Base-by-base conservation (phyloP, 2,329 filamentous ascomycete genomes). In the Dothiorella sarmentorum region DNA sequence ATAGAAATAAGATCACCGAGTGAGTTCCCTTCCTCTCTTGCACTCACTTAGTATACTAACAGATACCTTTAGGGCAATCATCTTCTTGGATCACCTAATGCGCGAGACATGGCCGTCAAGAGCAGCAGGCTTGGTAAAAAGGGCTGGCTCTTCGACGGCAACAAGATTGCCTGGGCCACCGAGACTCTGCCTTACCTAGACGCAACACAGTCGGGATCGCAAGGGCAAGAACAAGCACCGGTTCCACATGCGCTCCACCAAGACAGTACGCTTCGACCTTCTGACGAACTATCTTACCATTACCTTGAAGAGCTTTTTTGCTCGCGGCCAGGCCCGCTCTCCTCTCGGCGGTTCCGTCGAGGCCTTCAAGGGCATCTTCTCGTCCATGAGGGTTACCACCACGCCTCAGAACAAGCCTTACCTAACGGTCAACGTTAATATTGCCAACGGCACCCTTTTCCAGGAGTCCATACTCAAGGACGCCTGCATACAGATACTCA, bases 371-470 rank as follows among this genome's bases (percentile, higher is more conserved):
- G 94, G 94, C 27, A 87, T 91, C 4, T 97, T 96, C 66, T 85
- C 91, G 9, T 91, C 92, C 0, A 86, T 97, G 53, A 85, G 91
- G 40, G 82, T 93, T 20, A 88, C 87, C 45, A 81, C 90, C 67
- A 61, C 76, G 71, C 66, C 72, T 65, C 61, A 66, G 62, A 59
- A 69, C 63, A 80, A 83, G 29, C 81, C 83, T 26, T 84, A 83
- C 7, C 79, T 97, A 4, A 85, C 89, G 0, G 77, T 99, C 69
- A 97, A 97, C 65, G 85, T 96, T 10, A 93, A 99, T 67, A 88
- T 96, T 27, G 88, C 92, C 59, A 96, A 97, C 69, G 89, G 90
- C 0, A 89, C 89, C 11, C 97, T 99, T 76, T 97, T 90, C 88
- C 80, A 78, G 35, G 61, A 72, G 1, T 67, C 71, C 37, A 63